These are phyloP conservation scores for Asterophora lycoperdoides DNA, from an alignment of 768 basidiomycete genomes.

Conservation along the genomic window DNA sequence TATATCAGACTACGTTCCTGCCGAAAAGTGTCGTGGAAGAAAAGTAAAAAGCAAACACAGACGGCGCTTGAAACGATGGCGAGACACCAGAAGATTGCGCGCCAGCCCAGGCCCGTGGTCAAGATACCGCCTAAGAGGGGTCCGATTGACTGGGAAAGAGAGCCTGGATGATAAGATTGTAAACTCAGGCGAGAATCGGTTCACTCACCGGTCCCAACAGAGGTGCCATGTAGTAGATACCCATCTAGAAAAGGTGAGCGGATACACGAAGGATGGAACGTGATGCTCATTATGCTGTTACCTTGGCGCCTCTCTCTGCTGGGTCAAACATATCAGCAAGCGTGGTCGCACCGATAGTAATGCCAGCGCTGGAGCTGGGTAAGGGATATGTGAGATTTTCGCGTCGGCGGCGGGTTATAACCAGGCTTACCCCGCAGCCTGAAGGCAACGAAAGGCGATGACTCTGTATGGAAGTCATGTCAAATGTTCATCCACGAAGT, in stretches of 20 bases:
- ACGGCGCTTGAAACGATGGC: constrained; percentile 54
- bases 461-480: constrained; percentile 30
- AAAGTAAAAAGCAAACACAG: constrained; percentile 52
- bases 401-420: constrained; percentile 8
- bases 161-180: background rate
- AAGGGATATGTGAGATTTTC: background rate
- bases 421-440: constrained; percentile 52
- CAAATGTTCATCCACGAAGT: background rate
- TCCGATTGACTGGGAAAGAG: constrained; percentile 43
- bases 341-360: constrained; percentile 68
- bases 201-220: constrained; percentile 58
- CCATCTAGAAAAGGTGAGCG: constrained; percentile 43
- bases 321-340: constrained; percentile 78
- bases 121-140: constrained; percentile 69
- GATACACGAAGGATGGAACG: background rate
- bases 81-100: constrained; percentile 81
- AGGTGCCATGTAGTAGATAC: constrained; percentile 76
- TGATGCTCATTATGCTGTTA: constrained; percentile 7
- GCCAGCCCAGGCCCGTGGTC: constrained; percentile 69
- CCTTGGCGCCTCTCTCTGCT: constrained; percentile 65
- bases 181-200: background rate
- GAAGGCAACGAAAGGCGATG: constrained; percentile 66
- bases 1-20: constrained; percentile 79
- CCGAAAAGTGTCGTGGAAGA: constrained; percentile 83
- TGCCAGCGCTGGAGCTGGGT: constrained; percentile 18